These are phyloP conservation scores for Erythrophleum ivorense DNA, from an alignment of 331 rosid genomes.

Conservation along the genomic window DNA sequence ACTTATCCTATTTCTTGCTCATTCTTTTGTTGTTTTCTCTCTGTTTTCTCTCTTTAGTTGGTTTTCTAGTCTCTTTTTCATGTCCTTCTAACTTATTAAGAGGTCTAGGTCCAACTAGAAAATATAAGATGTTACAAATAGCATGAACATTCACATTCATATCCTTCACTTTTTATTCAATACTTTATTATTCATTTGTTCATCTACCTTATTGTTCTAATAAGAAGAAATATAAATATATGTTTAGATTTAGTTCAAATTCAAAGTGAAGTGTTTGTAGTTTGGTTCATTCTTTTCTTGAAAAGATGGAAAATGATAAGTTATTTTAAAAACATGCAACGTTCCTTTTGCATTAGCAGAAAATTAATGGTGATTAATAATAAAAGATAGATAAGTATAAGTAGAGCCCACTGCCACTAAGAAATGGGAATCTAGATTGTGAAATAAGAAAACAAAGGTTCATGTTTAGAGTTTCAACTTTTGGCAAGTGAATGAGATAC, in stretches of 20 bases:
- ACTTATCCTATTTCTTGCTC: no score
- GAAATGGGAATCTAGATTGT: slow-evolving; percentile 20
- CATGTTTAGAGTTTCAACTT: slow-evolving; percentile 1
- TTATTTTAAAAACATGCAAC: neutral
- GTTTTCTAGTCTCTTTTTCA: no score
- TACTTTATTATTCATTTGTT: neutral
- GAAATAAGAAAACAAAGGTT: slow-evolving; percentile 19
- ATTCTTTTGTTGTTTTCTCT: no score
- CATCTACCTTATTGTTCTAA: neutral
- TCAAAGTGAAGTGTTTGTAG: slow-evolving; percentile 35
- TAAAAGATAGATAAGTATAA: neutral
- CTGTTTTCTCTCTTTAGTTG: no score
- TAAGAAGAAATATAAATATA: slow-evolving; percentile 13
- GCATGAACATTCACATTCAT: neutral
- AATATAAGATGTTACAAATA: no score
- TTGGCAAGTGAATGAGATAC: slow-evolving; percentile 36
- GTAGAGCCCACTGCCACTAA: no score
- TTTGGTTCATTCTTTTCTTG: neutral
- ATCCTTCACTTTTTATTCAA: neutral
- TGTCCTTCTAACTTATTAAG: no score
- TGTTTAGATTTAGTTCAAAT: slow-evolving; percentile 36
- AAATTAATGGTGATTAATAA: neutral
- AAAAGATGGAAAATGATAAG: neutral
- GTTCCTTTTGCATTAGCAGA: neutral
- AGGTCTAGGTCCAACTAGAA: no score